Base-by-base conservation (phyloP, 2,329 filamentous ascomycete genomes). In the Lasiodiplodia gonubiensis region DNA sequence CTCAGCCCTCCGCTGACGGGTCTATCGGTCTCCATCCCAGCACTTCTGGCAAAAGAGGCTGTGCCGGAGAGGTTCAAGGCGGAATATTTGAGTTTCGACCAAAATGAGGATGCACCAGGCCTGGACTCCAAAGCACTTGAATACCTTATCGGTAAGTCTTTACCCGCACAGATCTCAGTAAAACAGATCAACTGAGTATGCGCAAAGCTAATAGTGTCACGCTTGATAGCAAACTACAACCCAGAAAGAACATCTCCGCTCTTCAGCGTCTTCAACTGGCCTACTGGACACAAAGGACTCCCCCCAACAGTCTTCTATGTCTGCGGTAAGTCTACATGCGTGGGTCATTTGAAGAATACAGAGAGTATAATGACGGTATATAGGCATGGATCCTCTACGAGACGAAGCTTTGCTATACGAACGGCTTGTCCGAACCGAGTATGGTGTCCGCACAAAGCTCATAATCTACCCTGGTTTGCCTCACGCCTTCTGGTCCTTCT, bases 361-460 rank as follows among this genome's bases (percentile, higher is more conserved):
- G 27, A 33, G 18, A 35, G 6, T 10, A n/a, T n/a, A 33, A 33
- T 33, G 30, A 12, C 3, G 2, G 42, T 8, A n/a, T 23, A 27
- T 18, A 66, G 63, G 64, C 7, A 68, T 83, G 68, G 86, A 87
- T 71, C 81, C 81, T 0, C 69, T 84, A 2, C 74, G 86, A 4
- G 86, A 88, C 68, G 85, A 87, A 65, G 82, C 76, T 0, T 68
- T 88, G 57, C 81, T 87, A 0, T 87, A 86, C 69, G 84, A 86
- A 69, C 73, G 79, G 49, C 71, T 83, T 2, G 71, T 87, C 66
- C 75, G 79, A 37, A 81, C 82, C 64, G 79, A 82, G 37, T 76
- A 74, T 1, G 79, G 74, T 5, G 76, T 85, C 3, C 71, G 76
- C 70, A 85, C 83, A 2, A 79, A 75, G 57, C 48, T 85, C 10